Percentiles rank a stretch among this genome's conserved stretches.
phyloP scores from a whole-genome alignment of 2,329 filamentous ascomycete species.

The Capronia coronata region DNA sequence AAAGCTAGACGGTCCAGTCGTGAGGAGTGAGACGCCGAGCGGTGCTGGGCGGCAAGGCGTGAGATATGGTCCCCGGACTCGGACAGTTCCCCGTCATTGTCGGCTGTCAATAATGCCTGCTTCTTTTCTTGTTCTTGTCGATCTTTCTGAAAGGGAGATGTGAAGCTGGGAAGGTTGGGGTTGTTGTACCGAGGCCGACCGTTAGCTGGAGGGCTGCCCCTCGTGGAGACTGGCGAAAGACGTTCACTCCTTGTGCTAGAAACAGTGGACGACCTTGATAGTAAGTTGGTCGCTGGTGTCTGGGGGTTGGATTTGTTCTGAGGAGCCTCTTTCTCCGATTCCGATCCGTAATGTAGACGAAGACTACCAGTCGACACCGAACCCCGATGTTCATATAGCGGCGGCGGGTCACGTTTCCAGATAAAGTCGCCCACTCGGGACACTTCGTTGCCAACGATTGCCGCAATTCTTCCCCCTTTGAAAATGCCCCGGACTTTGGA shows the following conservation, averaged over 20 bases:
- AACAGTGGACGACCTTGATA: conserved; percentile 23
- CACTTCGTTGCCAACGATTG: conserved; percentile 60
- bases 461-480: conserved; percentile 68
- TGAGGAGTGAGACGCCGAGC: conserved; percentile 36
- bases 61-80: conserved; percentile 37
- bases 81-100: conserved; percentile 12
- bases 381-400: conserved; percentile 35
- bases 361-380: conserved; percentile 41
- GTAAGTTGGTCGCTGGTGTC: conserved; percentile 10
- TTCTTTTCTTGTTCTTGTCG: conserved; percentile 32
- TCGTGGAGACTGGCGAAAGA: conserved; percentile 5
- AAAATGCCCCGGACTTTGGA: conserved; percentile 67
- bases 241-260: conserved; percentile 23
- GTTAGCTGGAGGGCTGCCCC: conserved; percentile 4
- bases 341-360: conserved; percentile 43
- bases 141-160: conserved; percentile 41
- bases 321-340: conserved; percentile 39
- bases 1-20: conserved; percentile 43
- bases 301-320: conserved; percentile 26
- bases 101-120: conserved; percentile 28
- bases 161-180: conserved; percentile 47
- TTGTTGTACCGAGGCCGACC: conserved; percentile 36
- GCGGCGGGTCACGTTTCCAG: conserved; percentile 50
- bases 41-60: conserved; percentile 37
- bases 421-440: conserved; percentile 57